Base-by-base conservation (phyloP, 1,139 yeast genomes). In the Hyphopichia burtonii region DNA sequence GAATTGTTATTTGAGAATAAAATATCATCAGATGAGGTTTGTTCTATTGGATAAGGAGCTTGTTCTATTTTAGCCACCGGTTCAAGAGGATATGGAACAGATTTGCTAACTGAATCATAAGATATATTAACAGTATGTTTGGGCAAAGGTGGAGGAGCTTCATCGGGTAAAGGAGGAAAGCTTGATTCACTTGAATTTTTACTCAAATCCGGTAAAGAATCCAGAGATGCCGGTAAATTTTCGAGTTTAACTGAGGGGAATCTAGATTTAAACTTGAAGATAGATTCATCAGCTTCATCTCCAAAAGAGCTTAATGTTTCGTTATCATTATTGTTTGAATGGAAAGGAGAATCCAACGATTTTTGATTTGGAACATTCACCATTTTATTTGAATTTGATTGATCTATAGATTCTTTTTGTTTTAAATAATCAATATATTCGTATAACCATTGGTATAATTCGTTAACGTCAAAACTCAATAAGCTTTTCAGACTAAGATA, bases 361-460 rank as follows among this genome's bases (percentile, higher is more conserved):
- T 11, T 5, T 8, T 6, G 33, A 15, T 31, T 8, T 14, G 4
- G 30, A 10, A 11, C 14, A 4, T 4, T 9, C 12, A 11, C 30
- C n/a, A n/a, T 27, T 11, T 27, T 27, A 14, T 14, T 15, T 16
- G 9, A 7, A 11, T 12, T 31, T 17, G 20, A 16, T 17, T 16
- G 6, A 4, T 14, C 32, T 11, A n/a, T 7, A 4, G 39, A 43
- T 34, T 71, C 76, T 47, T 61, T 61, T 32, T 65, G 55, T 45
- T 62, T 65, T 44, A 71, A 57, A 46, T 71, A 73, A 6, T 56
- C 68, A n/a, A 72, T 65, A 45, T 73, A 73, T 41, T 65, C 65
- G 44, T 68, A 57, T 27, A 73, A 52, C 78, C 78, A 73, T 11
- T 48, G 50, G 46, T 68, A 67, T 39, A 73, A 56, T 42, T 68